Conservation (phyloP, 148 eudicot species). For the Camellia sinensis region DNA sequence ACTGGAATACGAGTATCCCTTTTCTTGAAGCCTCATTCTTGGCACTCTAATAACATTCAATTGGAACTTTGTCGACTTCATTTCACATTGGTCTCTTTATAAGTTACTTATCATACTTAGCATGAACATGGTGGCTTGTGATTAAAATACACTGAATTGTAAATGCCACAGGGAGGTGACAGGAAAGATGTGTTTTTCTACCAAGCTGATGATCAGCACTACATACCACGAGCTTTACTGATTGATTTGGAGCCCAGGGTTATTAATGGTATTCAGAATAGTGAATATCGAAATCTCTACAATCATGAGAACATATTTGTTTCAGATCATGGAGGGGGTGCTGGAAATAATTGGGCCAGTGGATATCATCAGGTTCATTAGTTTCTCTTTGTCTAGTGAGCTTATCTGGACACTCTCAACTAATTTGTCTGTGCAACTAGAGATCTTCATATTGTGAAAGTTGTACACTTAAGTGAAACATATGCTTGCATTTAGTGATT, state of each 20-base stretch:
- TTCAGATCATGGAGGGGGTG: conserved; percentile 95
- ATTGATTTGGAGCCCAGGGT: conserved; percentile 99
- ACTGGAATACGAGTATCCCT: not conserved
- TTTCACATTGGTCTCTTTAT: not conserved
- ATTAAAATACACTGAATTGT: not conserved
- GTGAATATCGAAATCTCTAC: conserved; percentile 94
- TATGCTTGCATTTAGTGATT: not conserved
- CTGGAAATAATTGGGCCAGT: conserved; percentile 98
- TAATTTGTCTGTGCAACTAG: not conserved
- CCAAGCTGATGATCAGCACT: conserved; percentile 98
- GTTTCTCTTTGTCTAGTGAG: not conserved
- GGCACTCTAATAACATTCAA: too few relatives aligned
- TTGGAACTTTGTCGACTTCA: not conserved
- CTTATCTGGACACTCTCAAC: not conserved
- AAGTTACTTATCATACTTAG: not conserved
- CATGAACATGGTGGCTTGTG: not conserved
- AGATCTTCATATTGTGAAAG: not conserved
- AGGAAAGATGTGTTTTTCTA: conserved; percentile 98
- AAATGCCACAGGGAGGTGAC: conserved; percentile 89
- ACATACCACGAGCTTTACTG: conserved; percentile 89
- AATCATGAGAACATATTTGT: conserved; percentile 87
- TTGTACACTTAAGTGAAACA: not conserved
- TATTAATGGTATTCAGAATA: conserved; percentile 88
- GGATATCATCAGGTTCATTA: conserved; percentile 86
- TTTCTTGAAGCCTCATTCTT: not conserved